Conservation (phyloP, 1,284 basidiomycete genomes). For the Rugosomyces carneus region DNA sequence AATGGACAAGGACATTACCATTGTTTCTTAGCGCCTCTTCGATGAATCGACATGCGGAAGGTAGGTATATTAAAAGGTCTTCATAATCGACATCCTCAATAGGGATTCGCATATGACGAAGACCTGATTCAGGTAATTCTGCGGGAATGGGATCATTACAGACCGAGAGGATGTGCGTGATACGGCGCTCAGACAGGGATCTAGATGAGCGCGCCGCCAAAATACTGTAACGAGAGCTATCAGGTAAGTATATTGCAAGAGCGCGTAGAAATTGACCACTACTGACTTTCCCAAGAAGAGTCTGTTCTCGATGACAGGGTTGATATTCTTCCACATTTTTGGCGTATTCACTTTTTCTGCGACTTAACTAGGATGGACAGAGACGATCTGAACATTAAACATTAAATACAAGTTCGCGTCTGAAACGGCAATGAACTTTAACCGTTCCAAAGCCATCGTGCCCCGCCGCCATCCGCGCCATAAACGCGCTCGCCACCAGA, state of each 20-base stretch:
- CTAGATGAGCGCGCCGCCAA: conserved; percentile 68
- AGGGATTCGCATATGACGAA: conserved; percentile 62
- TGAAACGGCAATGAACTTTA: conserved; percentile 14
- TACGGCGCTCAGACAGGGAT: conserved; percentile 64
- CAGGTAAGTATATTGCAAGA: conserved; percentile 13
- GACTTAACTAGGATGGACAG: conserved; percentile 12
- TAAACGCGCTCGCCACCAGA: conserved; percentile 8
- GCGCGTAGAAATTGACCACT: conserved; percentile 20
- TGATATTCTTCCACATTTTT: conserved; percentile 66
- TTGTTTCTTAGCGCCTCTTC: conserved; percentile 60
- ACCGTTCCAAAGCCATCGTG: conserved; percentile 15
- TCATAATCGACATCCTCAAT: conserved; percentile 81
- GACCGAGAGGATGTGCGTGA: conserved; percentile 74
- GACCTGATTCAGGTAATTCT: conserved; percentile 66
- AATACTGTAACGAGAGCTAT: conserved; percentile 39
- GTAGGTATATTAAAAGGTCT: conserved; percentile 74
- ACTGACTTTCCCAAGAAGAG: conserved; percentile 76
- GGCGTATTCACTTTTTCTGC: conserved; percentile 12
- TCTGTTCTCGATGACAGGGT: conserved; percentile 59
- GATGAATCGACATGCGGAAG: conserved; percentile 76
- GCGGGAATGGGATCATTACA: conserved; percentile 69
- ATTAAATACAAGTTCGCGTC: conserved; percentile 12
- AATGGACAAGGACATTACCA: conserved; percentile 80
- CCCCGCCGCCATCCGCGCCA: conserved; percentile 13
- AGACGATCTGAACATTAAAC: conserved; percentile 7